Percentiles rank a stretch among this genome's conserved stretches.
These are phyloP conservation scores for Corinectria fuckeliana DNA, from an alignment of 2,329 filamentous ascomycete species.

Conservation along the genomic window DNA sequence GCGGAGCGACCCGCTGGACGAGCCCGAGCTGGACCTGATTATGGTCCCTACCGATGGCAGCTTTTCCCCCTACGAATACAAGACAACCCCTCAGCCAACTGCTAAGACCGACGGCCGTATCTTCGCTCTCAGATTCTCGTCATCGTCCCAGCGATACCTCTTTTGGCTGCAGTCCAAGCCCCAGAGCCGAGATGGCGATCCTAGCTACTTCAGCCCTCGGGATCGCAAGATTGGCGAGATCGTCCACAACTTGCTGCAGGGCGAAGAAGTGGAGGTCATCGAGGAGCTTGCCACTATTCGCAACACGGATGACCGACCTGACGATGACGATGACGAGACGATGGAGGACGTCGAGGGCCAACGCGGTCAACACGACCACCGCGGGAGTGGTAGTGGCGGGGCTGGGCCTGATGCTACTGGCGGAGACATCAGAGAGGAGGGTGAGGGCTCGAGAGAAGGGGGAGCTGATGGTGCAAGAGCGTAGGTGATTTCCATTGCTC, in stretches of 20 bases:
- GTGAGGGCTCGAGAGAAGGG: constrained; percentile 85
- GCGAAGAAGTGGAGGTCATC: constrained; percentile 83
- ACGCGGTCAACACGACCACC: constrained; percentile 63
- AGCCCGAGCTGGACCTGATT: constrained; percentile 85
- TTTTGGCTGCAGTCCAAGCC: constrained; percentile 97
- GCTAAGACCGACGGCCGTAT: constrained; percentile 84
- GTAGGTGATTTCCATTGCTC: constrained; percentile 74
- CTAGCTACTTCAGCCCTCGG: constrained; percentile 81
- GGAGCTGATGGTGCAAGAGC: constrained; percentile 97
- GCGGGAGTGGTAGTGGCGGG: constrained; percentile 72
- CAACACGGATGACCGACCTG: constrained; percentile 55
- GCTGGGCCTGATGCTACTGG: constrained; percentile 88
- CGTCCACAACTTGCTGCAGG: constrained; percentile 83
- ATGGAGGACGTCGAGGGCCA: constrained; percentile 71
- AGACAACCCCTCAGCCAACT: constrained; percentile 60
- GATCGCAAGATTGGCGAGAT: constrained; percentile 89
- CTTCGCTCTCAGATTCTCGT: constrained; percentile 91
- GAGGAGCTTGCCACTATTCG: constrained; percentile 72
- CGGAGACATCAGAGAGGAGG: constrained; percentile 90
- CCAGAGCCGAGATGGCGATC: constrained; percentile 72
- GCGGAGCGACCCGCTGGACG: constrained; percentile 70
- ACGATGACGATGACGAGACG: constrained; percentile 64
- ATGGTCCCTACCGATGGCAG: constrained; percentile 91
- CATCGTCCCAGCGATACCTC: constrained; percentile 87
- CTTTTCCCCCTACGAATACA: constrained; percentile 80